Evolutionary conservation across 2,329 filamentous ascomycete genomes (phyloP), one percentile per base, ranked within the genome.

Genomic region (Beauveria caledonica): DNA sequence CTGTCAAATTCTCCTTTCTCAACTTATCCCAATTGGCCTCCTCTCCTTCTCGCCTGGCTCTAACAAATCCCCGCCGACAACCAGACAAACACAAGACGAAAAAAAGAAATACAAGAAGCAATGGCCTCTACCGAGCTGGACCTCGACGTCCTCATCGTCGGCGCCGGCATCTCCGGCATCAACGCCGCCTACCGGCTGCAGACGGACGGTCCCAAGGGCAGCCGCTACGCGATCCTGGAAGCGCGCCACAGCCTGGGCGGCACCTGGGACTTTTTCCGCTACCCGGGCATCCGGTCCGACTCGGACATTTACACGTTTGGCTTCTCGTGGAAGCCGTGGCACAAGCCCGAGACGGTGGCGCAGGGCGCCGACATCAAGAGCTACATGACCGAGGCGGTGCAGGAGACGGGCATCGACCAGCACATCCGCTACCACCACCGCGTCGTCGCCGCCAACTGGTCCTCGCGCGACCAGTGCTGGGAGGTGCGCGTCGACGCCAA

Each of bases 241-340:
- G 79, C 78, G 2, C 84, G 89, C 36, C 76, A 79, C 55, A 74
- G 77, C 39, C 77, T 92, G 7, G 89, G 89, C 1, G 89, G 90
- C 1, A 93, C 89, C 0, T 92, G 89, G 89, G 85, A 88, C 66
- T 74, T 92, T 2, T 93, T 91, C 75, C 83, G 80, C 42, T 93
- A 91, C 66, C 89, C 88, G 0, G 87, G 89, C 9, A 86, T 90
- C 64, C 77, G 84, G 50, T 85, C 84, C 3, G 82, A 86, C 63
- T 84, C 82, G 0, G 83, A 86, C 66, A 74, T 86, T 10, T 79
- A 78, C 64, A 86, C 82, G 0, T 86, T 85, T 63, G 82, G 83
- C 23, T 91, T 91, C 66, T 73, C 81, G 1, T 92, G 88, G 84
- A 79, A 83, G 45, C 87, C 86, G 0, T 92, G 88, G 88, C 74